A percentile compares a stretch with the other conserved stretches of the same genome.
phyloP scores from a whole-genome alignment of 768 basidiomycete species.

The Auricularia heimuer region DNA sequence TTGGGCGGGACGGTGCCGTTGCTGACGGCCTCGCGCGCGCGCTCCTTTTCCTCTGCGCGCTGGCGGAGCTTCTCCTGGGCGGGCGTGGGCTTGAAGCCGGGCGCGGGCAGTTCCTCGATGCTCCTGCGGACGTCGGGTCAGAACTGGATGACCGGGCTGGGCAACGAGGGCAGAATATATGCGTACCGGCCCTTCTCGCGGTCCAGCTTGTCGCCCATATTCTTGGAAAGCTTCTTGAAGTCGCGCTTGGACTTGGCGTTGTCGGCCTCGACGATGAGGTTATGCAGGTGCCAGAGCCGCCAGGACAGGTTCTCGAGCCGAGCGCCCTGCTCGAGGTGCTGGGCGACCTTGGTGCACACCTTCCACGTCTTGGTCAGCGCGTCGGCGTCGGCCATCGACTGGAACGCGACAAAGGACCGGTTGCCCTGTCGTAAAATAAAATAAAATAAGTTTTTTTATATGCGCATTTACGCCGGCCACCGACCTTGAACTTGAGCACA shows the following conservation, averaged over 20 bases:
- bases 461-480: background rate
- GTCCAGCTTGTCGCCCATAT: constrained; percentile 86
- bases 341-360: constrained; percentile 86
- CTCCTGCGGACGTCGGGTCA: constrained; percentile 34
- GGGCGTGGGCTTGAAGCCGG: constrained; percentile 71
- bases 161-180: background rate
- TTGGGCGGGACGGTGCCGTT: constrained; percentile 60
- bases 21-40: constrained; percentile 56
- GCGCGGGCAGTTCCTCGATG: constrained; percentile 78
- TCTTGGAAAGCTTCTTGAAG: constrained; percentile 81
- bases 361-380: constrained; percentile 87
- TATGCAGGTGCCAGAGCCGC: constrained; percentile 89
- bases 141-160: background rate
- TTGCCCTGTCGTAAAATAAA: constrained; percentile 47
- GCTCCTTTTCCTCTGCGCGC: constrained; percentile 74
- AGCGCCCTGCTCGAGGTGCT: constrained; percentile 84
- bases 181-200: constrained; percentile 85
- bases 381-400: constrained; percentile 77
- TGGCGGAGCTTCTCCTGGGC: constrained; percentile 72
- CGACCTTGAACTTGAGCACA: constrained; percentile 23
- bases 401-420: constrained; percentile 91
- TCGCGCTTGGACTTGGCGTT: constrained; percentile 82
- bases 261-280: constrained; percentile 84
- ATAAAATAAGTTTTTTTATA: too few relatives aligned
- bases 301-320: constrained; percentile 86